These are phyloP conservation scores for Pterocarpus macrocarpus DNA, from an alignment of 306 rosid species.

Conservation along the genomic window DNA sequence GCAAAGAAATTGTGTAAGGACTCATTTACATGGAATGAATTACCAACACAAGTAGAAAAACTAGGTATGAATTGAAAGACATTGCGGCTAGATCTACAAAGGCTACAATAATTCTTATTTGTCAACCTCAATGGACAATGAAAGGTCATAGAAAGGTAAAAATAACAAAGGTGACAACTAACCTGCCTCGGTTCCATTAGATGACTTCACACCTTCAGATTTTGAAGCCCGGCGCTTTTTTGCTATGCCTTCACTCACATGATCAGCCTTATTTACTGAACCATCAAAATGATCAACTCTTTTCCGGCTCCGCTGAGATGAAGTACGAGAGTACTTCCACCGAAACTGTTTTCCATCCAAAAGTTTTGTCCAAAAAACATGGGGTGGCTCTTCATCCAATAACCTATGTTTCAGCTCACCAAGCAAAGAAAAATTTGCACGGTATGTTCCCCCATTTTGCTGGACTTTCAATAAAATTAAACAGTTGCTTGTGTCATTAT, in stretches of 20 bases:
- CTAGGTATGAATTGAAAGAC: slow-evolving; percentile 44
- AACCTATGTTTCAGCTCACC: slow-evolving; percentile 60
- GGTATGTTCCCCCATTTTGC: slow-evolving; percentile 72
- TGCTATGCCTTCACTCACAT: slow-evolving; percentile 53
- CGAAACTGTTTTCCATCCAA: slow-evolving; percentile 71
- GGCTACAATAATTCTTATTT: slow-evolving; percentile 19
- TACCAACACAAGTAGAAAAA: slow-evolving; percentile 46
- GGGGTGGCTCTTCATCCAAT: slow-evolving; percentile 61
- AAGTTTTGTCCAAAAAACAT: slow-evolving; percentile 73
- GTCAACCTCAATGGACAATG: slow-evolving; percentile 41
- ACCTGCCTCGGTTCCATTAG: slow-evolving; percentile 65
- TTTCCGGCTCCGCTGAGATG: slow-evolving; percentile 79
- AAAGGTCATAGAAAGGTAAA: slow-evolving; percentile 35
- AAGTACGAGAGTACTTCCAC: slow-evolving; percentile 72
- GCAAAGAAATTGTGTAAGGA: slow-evolving; percentile 36
- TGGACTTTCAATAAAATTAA: slow-evolving; percentile 62
- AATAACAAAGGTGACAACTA: slow-evolving; percentile 40
- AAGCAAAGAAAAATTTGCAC: slow-evolving; percentile 51
- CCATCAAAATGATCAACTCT: slow-evolving; percentile 59
- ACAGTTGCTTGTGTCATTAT: slow-evolving; percentile 48
- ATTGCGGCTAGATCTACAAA: slow-evolving; percentile 41
- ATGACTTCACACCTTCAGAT: slow-evolving; percentile 53
- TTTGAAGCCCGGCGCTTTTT: slow-evolving; percentile 70
- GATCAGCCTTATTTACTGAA: slow-evolving; percentile 46
- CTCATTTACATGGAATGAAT: slow-evolving; percentile 27